Conservation (phyloP, 1,284 basidiomycete genomes). For the Ceratobasidium sp. region DNA sequence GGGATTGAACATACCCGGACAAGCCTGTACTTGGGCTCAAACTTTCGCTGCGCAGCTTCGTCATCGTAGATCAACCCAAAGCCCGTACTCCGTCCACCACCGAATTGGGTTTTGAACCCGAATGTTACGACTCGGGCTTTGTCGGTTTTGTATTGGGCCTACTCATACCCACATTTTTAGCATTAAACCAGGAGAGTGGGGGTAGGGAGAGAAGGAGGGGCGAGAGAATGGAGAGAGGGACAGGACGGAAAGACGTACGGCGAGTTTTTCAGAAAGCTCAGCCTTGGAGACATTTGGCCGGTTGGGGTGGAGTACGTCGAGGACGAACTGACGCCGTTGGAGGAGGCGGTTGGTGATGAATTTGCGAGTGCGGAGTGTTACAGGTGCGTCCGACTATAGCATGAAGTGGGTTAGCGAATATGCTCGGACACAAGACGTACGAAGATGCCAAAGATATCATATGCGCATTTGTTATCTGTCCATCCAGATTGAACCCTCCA, state of each 20-base stretch:
- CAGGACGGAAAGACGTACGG: not conserved
- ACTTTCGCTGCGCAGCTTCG: constrained; percentile 93
- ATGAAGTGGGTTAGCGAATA: constrained; percentile 10
- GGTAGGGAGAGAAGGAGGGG: too few relatives aligned
- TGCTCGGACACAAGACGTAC: not conserved
- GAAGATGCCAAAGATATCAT: constrained; percentile 16
- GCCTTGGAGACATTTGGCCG: constrained; percentile 94
- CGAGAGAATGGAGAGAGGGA: not conserved
- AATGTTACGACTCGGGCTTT: constrained; percentile 79
- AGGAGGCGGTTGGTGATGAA: constrained; percentile 99
- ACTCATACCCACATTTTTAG: not conserved
- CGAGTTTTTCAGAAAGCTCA: constrained; percentile 88
- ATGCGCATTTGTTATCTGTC: constrained; percentile 1
- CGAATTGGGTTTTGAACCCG: constrained; percentile 92
- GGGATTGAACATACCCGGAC: constrained; percentile 79
- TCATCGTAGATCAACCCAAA: constrained; percentile 99
- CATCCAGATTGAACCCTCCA: constrained; percentile 44
- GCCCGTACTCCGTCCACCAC: constrained; percentile 97
- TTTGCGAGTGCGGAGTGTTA: constrained; percentile 98
- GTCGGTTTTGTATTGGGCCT: constrained; percentile 70
- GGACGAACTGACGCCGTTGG: constrained; percentile 90
- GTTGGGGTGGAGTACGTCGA: constrained; percentile 96
- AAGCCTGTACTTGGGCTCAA: constrained; percentile 97
- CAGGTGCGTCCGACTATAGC: constrained; percentile 77
- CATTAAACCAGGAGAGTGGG: too few relatives aligned